Evolutionary conservation across 768 basidiomycete genomes (phyloP).

Genomic region (Pulveroboletus sp.): DNA sequence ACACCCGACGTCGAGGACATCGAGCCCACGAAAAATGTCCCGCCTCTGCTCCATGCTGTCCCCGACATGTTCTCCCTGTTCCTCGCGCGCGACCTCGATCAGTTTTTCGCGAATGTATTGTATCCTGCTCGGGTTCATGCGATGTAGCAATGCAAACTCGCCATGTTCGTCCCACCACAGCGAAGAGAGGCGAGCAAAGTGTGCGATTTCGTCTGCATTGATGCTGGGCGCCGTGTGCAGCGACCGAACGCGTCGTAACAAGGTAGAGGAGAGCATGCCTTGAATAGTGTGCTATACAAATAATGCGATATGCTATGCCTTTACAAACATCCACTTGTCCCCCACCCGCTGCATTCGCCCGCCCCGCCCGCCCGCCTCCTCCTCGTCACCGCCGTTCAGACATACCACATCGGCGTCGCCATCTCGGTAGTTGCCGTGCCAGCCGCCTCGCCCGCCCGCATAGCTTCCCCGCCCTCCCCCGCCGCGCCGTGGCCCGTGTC

Average conservation of each 20-base stretch:
- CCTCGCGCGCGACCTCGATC: conserved; percentile 58
- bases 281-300: conserved; percentile 19
- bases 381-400: conserved; percentile 49
- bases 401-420: conserved; percentile 55
- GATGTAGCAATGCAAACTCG: conserved; percentile 84
- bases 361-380: no score
- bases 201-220: conserved; percentile 79
- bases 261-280: conserved; percentile 17
- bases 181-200: conserved; percentile 86
- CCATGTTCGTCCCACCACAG: conserved; percentile 96
- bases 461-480: conserved; percentile 41
- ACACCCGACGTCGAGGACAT: conserved; percentile 90
- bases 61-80: conserved; percentile 35
- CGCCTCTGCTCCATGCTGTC: conserved; percentile 27
- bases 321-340: conserved; percentile 72
- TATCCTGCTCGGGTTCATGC: conserved; percentile 91
- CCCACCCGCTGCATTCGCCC: conserved; percentile 69
- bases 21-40: conserved; percentile 55
- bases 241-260: conserved; percentile 16
- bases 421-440: conserved; percentile 49
- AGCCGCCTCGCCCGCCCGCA: conserved; percentile 28
- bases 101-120: conserved; percentile 80
- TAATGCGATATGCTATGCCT: conserved; percentile 26
- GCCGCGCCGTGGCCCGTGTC: conserved; percentile 33
- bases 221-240: conserved; percentile 38